phyloP scores from a whole-genome alignment of 2,329 filamentous ascomycete species.

The Colletotrichum sojae region DNA sequence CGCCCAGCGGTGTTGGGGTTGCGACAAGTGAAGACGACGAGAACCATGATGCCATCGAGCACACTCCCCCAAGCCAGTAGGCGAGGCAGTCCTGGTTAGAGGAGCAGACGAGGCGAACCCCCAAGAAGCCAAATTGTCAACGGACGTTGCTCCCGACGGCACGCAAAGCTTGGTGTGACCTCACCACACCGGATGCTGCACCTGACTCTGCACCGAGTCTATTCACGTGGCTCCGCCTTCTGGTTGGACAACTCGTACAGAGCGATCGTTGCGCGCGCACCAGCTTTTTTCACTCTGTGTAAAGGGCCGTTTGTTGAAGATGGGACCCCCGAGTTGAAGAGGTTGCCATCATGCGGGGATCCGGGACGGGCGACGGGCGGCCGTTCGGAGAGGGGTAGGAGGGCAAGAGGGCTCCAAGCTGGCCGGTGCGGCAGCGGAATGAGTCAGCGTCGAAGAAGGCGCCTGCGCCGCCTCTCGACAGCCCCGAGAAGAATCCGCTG shows the following conservation, averaged over 20 bases:
- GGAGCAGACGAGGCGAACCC: conserved; percentile 1
- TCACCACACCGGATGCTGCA: not conserved
- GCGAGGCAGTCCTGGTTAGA: conserved; percentile 7
- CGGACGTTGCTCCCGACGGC: not conserved
- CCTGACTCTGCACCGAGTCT: not conserved
- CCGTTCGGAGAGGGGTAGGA: not conserved
- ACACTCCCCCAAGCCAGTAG: too few species aligned
- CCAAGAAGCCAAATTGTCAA: not conserved
- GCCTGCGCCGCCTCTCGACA: not conserved
- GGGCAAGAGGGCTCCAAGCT: not conserved
- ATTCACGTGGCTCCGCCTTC: not conserved
- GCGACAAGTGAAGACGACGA: not conserved
- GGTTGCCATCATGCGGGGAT: conserved; percentile 18
- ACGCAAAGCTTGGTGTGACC: not conserved
- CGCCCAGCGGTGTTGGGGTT: not conserved
- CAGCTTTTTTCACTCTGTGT: not conserved
- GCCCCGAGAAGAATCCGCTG: conserved; percentile 7
- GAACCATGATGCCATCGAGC: not conserved
- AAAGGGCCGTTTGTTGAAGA: not conserved
- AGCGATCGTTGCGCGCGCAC: not conserved
- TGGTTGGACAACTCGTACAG: conserved; percentile 4
- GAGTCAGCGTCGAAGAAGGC: not conserved
- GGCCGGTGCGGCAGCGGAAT: conserved; percentile 3
- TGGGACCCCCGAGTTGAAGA: conserved; percentile 13
- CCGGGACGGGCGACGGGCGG: conserved; percentile 10